These are phyloP conservation scores for Yamadazyma spencermartinsiae DNA, from an alignment of 1,139 yeast genomes.

Conservation along the genomic window DNA sequence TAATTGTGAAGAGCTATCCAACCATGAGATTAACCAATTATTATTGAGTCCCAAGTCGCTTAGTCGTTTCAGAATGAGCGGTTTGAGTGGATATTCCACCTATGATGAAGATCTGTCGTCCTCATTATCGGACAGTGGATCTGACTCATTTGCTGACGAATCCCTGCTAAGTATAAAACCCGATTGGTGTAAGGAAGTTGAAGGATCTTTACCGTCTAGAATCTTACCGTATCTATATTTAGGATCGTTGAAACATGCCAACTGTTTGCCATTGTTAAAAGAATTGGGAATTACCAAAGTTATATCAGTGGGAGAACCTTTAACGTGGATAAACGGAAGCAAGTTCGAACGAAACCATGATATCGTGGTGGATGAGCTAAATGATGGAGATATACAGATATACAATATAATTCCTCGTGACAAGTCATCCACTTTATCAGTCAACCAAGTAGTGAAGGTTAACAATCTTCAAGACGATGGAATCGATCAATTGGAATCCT, in stretches of 20 bases:
- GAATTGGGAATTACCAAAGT: conserved; percentile 72
- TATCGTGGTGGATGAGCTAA: conserved; percentile 23
- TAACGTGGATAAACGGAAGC: conserved; percentile 57
- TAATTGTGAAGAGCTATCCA: conserved; percentile 29
- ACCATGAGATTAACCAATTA: conserved; percentile 35
- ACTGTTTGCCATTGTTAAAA: conserved; percentile 60
- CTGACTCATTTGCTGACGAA: conserved; percentile 6
- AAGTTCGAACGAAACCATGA: conserved; percentile 30
- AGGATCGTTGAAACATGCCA: conserved; percentile 85
- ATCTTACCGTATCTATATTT: conserved; percentile 81
- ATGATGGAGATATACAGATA: conserved; percentile 36
- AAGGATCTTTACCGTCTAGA: conserved; percentile 71
- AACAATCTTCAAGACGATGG: conserved; percentile 52
- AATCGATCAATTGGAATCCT: conserved; percentile 39
- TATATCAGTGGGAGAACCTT: conserved; percentile 82
- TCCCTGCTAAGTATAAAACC: conserved; percentile 5
- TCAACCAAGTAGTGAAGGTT: conserved; percentile 43
- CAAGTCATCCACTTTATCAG: conserved; percentile 8
- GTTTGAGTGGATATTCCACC: neutral
- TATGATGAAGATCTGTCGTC: conserved; percentile 6
- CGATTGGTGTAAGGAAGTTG: conserved; percentile 46
- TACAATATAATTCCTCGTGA: conserved; percentile 25
- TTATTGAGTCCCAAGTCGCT: conserved; percentile 20
- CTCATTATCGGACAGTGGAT: conserved; percentile 4
- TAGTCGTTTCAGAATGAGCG: neutral